phyloP scores from a whole-genome alignment of 2,329 filamentous ascomycete genomes.

The Sclerotinia spermophila region DNA sequence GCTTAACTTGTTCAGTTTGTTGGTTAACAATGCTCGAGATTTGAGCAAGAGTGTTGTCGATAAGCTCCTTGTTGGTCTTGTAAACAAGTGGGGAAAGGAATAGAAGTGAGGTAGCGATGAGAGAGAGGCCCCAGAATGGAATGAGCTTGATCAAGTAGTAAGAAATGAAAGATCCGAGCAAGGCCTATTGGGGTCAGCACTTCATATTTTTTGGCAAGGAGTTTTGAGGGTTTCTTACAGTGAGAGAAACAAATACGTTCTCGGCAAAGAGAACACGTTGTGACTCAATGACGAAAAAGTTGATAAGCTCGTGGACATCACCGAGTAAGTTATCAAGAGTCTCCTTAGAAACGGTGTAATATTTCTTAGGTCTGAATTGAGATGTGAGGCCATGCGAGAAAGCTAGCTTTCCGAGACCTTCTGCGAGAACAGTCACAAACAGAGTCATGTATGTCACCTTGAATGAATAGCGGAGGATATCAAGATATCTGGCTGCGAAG shows the following conservation, averaged over 20 bases:
- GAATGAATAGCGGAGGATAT: slow-evolving; percentile 61
- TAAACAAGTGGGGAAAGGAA: slow-evolving; percentile 65
- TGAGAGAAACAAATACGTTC: slow-evolving; percentile 57
- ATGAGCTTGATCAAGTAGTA: slow-evolving; percentile 68
- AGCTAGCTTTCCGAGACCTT: slow-evolving; percentile 57
- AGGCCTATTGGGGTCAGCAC: slow-evolving; percentile 45
- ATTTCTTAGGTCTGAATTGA: slow-evolving; percentile 63
- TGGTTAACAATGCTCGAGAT: slow-evolving; percentile 55
- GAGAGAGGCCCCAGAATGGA: slow-evolving; percentile 64
- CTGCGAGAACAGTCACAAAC: slow-evolving; percentile 56
- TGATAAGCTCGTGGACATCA: slow-evolving; percentile 64
- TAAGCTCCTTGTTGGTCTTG: slow-evolving; percentile 65
- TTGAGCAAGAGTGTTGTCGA: slow-evolving; percentile 59
- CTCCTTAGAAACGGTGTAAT: slow-evolving; percentile 63
- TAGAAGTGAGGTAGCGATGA: slow-evolving; percentile 55
- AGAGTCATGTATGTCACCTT: slow-evolving; percentile 63
- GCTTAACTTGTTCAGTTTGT: slow-evolving; percentile 61
- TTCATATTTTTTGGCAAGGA: not conserved
- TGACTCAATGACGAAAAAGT: slow-evolving; percentile 68
- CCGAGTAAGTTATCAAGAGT: slow-evolving; percentile 58
- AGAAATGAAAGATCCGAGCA: slow-evolving; percentile 58
- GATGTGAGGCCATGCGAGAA: slow-evolving; percentile 60
- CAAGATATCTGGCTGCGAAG: slow-evolving; percentile 61
- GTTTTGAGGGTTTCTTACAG: slow-evolving; percentile 46
- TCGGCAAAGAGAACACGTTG: slow-evolving; percentile 67